Base-by-base conservation (phyloP, 805 yeast genomes). In the Candida qinlingensis region DNA sequence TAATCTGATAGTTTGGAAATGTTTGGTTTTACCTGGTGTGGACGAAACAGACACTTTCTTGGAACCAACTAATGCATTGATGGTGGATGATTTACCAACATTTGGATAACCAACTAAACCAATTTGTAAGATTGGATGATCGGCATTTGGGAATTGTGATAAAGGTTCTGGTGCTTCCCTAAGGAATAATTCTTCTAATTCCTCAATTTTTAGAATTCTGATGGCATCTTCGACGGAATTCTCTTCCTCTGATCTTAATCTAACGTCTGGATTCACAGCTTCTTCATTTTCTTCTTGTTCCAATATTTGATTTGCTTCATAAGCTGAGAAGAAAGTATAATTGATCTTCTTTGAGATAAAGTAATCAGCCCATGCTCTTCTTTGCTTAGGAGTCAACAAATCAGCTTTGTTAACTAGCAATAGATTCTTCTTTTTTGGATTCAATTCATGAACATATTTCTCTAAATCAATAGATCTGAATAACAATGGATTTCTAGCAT, bases 71-170 rank as follows among this genome's bases (percentile, higher is more conserved):
- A 94, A 74, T 0, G 99, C 97, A 67, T 94, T 94, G 60, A 94
- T 94, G 2, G 98, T 94, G n/a, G 98, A 91, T 2, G 98, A 94
- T 64, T 88, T 88, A 72, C 96, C 96, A 44, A 85, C 92, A 65
- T 92, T 94, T 37, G 99, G 99, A 66, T 94, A 94, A 34, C 99
- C 99, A 25, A 94, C 99, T 55, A 94, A 75, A 51, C 99, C 99
- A 55, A 94, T 89, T 64, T 90, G 95, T 46, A 87, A 71, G 52
- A 84, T 74, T 35, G 80, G 77, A 13, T 81, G 81, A 54, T 74
- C 76, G 1, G 83, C 86, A 33, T 79, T 78, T 70, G 73, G 70
- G 33, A 83, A 80, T 40, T 73, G 69, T 7, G 76, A 67, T 39
- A 77, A 56, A 9, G 83, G 81, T 49, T 73, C 73, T n/a, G 97